Evolutionary conservation across 2,329 filamentous ascomycete genomes (phyloP).

Genomic region (Nemania abortiva): DNA sequence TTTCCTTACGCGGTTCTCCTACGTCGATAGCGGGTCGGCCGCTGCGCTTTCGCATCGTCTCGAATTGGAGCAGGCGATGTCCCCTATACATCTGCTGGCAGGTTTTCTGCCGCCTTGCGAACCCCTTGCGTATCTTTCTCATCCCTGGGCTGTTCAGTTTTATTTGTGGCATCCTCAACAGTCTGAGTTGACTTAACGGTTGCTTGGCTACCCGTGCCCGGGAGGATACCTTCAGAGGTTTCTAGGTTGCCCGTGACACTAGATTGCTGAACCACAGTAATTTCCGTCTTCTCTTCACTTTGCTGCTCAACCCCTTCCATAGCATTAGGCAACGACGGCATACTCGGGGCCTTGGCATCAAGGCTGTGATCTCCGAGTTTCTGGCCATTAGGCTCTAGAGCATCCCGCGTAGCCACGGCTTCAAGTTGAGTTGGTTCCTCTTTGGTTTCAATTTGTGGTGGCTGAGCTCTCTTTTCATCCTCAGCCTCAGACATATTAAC

Average conservation of each 20-base stretch:
- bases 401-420: not conserved
- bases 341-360: not conserved
- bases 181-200: not conserved
- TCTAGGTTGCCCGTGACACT: not conserved
- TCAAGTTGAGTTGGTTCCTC: not conserved
- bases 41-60: not conserved
- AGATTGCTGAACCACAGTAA: not conserved
- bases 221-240: too few relatives aligned
- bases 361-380: not conserved
- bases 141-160: not conserved
- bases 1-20: not conserved
- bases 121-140: not conserved
- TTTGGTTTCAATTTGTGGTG: not conserved
- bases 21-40: too few relatives aligned
- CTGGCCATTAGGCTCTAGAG: not conserved
- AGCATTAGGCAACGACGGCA: not conserved
- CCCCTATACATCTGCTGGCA: not conserved
- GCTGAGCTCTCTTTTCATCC: not conserved
- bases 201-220: not conserved
- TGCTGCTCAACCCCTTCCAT: constrained; percentile 16
- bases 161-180: not conserved
- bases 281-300: not conserved
- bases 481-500: not conserved
- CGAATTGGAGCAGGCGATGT: too few relatives aligned
- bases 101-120: not conserved